These are phyloP conservation scores for Emericellopsis atlantica DNA, from an alignment of 2,329 filamentous ascomycete species.

Conservation along the genomic window DNA sequence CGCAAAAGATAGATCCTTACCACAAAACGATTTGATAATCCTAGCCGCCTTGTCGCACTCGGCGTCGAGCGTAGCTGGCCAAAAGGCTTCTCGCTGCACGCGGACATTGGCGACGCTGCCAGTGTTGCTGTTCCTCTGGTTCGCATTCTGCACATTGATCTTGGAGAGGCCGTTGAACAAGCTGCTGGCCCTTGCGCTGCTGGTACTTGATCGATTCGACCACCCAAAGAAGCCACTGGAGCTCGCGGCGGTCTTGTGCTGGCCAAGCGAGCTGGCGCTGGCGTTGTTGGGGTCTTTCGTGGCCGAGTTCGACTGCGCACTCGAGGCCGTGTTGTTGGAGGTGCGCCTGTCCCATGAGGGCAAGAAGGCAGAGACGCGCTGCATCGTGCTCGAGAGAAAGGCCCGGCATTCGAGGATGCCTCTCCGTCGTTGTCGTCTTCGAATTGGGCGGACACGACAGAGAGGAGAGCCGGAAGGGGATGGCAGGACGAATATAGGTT, in stretches of 20 bases:
- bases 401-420: background rate
- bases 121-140: slow-evolving; percentile 2
- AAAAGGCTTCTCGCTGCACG: slow-evolving; percentile 54
- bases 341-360: slow-evolving; percentile 32
- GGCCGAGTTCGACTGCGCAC: slow-evolving; percentile 14
- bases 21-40: slow-evolving; percentile 84
- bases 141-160: slow-evolving; percentile 21
- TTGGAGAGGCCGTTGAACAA: slow-evolving; percentile 9
- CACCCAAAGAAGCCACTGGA: slow-evolving; percentile 6
- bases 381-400: slow-evolving; percentile 13
- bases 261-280: slow-evolving; percentile 15
- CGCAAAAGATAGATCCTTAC: slow-evolving; percentile 26
- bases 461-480: background rate
- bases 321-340: slow-evolving; percentile 15
- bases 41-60: slow-evolving; percentile 87
- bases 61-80: slow-evolving; percentile 73
- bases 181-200: slow-evolving; percentile 7
- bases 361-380: slow-evolving; percentile 29
- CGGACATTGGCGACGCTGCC: slow-evolving; percentile 5
- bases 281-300: slow-evolving; percentile 11
- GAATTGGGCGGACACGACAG: background rate
- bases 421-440: too few relatives aligned
- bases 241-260: background rate
- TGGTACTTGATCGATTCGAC: slow-evolving; percentile 7
- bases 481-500: too few relatives aligned